Percentiles rank a stretch among this genome's conserved stretches.
phyloP scores from a whole-genome alignment of 352 stramenopile genomes.

The Halophytophthora polymorphica region DNA sequence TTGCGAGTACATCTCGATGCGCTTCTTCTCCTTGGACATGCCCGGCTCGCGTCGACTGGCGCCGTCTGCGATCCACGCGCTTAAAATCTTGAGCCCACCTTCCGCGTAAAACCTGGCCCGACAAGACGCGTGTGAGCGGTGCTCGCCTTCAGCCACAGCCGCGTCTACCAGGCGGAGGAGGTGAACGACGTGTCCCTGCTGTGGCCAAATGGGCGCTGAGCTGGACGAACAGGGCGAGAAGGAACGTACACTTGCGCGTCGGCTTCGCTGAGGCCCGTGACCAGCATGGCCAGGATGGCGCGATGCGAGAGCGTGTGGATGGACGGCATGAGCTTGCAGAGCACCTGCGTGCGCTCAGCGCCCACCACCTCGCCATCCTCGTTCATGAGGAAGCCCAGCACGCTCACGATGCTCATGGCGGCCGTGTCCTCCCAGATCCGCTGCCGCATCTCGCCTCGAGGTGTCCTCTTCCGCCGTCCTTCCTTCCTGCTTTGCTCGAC shows the following conservation, averaged over 20 bases:
- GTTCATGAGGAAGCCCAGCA: slow-evolving; percentile 80
- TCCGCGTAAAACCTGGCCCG: slow-evolving; percentile 61
- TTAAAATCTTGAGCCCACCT: slow-evolving; percentile 68
- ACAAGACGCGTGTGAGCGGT: not conserved
- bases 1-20: slow-evolving; percentile 73
- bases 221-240: too few relatives aligned
- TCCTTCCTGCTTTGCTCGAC: too few relatives aligned
- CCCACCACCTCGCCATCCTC: slow-evolving; percentile 75
- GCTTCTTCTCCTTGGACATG: slow-evolving; percentile 58
- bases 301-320: slow-evolving; percentile 79
- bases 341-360: slow-evolving; percentile 66
- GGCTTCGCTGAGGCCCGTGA: slow-evolving; percentile 62
- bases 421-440: slow-evolving; percentile 77
- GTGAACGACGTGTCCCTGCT: too few relatives aligned
- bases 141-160: too few relatives aligned
- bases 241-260: slow-evolving; percentile 59
- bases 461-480: too few relatives aligned
- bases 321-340: slow-evolving; percentile 82
- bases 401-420: slow-evolving; percentile 79
- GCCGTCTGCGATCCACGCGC: slow-evolving; percentile 65
- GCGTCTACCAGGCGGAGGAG: too few relatives aligned
- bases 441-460: slow-evolving; percentile 37
- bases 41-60: slow-evolving; percentile 30
- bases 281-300: slow-evolving; percentile 72
- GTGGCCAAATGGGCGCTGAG: too few relatives aligned